phyloP scores from a whole-genome alignment of 148 eudicot genomes.

The Linanthus parryae region DNA sequence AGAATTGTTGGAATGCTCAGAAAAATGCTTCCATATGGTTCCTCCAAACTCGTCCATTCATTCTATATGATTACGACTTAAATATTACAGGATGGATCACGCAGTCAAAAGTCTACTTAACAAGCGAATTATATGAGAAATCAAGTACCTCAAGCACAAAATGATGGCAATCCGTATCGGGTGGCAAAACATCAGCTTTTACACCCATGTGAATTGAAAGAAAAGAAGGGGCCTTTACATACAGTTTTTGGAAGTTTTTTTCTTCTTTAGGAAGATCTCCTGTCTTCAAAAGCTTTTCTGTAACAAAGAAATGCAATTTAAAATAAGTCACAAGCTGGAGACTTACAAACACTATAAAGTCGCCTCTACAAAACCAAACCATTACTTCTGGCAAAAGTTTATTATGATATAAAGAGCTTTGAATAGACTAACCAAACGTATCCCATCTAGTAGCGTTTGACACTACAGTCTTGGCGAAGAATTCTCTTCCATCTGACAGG shows the following conservation, averaged over 20 bases:
- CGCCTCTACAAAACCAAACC: background rate
- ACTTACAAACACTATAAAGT: too few relatives aligned
- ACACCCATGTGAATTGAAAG: constrained; percentile 96
- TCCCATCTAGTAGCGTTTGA: constrained; percentile 99
- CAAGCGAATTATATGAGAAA: constrained; percentile 1
- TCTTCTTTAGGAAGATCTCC: constrained; percentile 85
- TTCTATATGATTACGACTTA: too few relatives aligned
- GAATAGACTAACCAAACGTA: constrained; percentile 70
- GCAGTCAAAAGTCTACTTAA: too few relatives aligned
- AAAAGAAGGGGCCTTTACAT: constrained; percentile 95
- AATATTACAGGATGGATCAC: too few relatives aligned
- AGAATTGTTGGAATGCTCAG: constrained; percentile 97
- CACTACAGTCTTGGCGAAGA: constrained; percentile 73
- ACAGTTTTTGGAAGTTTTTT: constrained; percentile 72
- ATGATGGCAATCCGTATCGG: constrained; percentile 95
- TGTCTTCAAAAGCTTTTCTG: constrained; percentile 78
- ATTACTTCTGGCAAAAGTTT: background rate
- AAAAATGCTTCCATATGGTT: constrained; percentile 88
- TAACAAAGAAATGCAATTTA: constrained; percentile 13
- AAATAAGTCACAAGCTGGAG: too few relatives aligned
- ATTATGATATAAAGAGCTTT: background rate
- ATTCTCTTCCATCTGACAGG: constrained; percentile 78
- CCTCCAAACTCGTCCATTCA: constrained; percentile 72
- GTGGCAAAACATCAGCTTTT: constrained; percentile 79
- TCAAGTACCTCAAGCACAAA: constrained; percentile 79